Evolutionary conservation across 352 stramenopile genomes (phyloP).

Genomic region (Phytopythium chamaehyphon): DNA sequence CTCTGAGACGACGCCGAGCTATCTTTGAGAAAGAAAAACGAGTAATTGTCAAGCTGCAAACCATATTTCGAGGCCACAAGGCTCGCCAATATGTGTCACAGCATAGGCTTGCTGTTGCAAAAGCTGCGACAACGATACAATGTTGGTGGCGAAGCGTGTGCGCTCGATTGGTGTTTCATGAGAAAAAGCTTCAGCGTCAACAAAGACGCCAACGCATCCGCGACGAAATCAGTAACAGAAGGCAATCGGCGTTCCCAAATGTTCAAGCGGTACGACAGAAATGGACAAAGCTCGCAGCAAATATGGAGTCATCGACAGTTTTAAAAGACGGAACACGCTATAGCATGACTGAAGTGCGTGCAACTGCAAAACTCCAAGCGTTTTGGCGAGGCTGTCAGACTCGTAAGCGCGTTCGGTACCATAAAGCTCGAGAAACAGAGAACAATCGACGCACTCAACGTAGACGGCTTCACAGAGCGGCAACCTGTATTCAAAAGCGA

Average conservation of each 20-base stretch:
- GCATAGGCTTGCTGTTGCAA: slow-evolving; percentile 18
- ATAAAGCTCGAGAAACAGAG: slow-evolving; percentile 31
- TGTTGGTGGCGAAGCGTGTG: slow-evolving; percentile 37
- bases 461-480: slow-evolving; percentile 26
- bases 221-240: slow-evolving; percentile 16
- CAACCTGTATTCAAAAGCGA: slow-evolving; percentile 51
- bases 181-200: slow-evolving; percentile 6
- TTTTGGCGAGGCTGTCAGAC: slow-evolving; percentile 40
- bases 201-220: slow-evolving; percentile 16
- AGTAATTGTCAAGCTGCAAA: slow-evolving; percentile 51
- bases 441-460: slow-evolving; percentile 17
- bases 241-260: neutral
- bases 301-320: neutral
- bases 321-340: slow-evolving; percentile 1
- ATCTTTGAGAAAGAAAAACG: slow-evolving; percentile 62
- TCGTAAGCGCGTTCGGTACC: slow-evolving; percentile 34
- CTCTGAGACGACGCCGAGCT: slow-evolving; percentile 35
- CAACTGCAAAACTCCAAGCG: slow-evolving; percentile 43
- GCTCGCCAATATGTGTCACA: slow-evolving; percentile 21
- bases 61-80: slow-evolving; percentile 38
- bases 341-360: slow-evolving; percentile 15
- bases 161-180: neutral
- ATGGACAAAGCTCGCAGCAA: slow-evolving; percentile 15
- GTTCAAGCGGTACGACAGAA: slow-evolving; percentile 17
- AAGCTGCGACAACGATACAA: slow-evolving; percentile 34